Base-by-base conservation (phyloP, 305 asterid species). In the Nicotiana rustica region DNA sequence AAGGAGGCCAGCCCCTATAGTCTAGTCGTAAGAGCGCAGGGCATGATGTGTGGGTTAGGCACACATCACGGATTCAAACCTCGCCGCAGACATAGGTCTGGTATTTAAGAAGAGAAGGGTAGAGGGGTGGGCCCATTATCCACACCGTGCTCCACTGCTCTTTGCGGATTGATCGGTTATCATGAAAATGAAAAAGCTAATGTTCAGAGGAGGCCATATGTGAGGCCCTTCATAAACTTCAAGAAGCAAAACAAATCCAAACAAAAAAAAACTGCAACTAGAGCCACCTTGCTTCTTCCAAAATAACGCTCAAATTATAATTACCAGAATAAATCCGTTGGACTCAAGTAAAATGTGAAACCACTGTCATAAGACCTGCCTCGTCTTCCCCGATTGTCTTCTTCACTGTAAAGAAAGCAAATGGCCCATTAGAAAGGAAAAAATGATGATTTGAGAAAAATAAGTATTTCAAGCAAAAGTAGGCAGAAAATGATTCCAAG, bases 381-480 rank as follows among this genome's bases (percentile, higher is more conserved):
- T 81, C 83, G 78, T 67, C 83, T 81, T 81, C 78, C 84, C 77
- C 84, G 80, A 2, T 69, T 90, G 81, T 96, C 93, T 77, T 93
- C 93, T 10, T 94, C 99, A 67, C 99, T 96, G 91, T 84, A 69
- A 49, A 82, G 77, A 76, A 86, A 82, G 19, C 56, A 66, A 80
- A 44, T 80, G 67, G 67, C 66, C 25, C 65, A 41, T 41, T 41
- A 41, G 10, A 13, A 52, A 52, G 59, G 59, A 52, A 52, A 52
- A 12, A 4, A 52, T 3, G 59, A 10, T 52, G 17, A 52, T 10
- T 12, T 52, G 1, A 13, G 62, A 73, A 73, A 47, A 47, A 35
- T 61, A 60, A 67, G 60, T 79, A 86, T 60, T 82, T 36, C 36
- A 85, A 73, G 80, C 67, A 66, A 68, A 68, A 56, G 17, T 25